Conservation (phyloP, 2,329 filamentous ascomycete species). For the Pseudogymnoascus pannorum region DNA sequence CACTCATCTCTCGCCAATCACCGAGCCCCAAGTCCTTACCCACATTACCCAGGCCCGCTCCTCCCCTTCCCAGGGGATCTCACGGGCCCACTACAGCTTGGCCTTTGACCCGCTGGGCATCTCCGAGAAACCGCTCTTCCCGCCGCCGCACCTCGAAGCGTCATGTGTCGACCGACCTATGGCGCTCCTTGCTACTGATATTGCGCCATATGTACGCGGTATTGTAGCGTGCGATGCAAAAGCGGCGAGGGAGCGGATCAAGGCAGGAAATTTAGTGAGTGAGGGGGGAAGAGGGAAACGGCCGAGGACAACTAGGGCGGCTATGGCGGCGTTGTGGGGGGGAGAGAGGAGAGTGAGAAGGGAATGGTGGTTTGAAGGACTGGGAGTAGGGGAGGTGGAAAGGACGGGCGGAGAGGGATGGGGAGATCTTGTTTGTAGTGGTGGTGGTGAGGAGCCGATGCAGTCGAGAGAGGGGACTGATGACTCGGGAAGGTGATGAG, state of each 20-base stretch:
- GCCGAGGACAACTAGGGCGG: conserved; percentile 64
- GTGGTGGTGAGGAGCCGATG: neutral
- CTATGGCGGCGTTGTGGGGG: conserved; percentile 70
- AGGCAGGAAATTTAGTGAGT: conserved; percentile 54
- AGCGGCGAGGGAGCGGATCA: conserved; percentile 60
- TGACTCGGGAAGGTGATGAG: neutral
- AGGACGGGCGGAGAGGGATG: neutral
- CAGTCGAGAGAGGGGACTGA: neutral
- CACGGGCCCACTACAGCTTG: conserved; percentile 45
- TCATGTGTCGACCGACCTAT: conserved; percentile 72
- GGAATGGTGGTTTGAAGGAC: conserved; percentile 64
- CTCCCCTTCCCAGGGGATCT: conserved; percentile 25
- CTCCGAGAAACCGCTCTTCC: conserved; percentile 36
- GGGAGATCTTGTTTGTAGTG: neutral
- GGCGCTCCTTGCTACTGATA: conserved; percentile 59
- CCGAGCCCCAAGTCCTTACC: neutral
- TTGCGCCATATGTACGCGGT: conserved; percentile 82
- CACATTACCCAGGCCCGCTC: neutral
- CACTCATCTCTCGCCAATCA: neutral
- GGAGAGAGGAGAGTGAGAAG: conserved; percentile 60
- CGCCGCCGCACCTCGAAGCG: conserved; percentile 44
- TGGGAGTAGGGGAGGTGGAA: conserved; percentile 18
- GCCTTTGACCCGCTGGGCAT: conserved; percentile 56
- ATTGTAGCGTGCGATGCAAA: conserved; percentile 72
- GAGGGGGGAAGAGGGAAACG: conserved; percentile 53